phyloP scores from a whole-genome alignment of 129 eudicot genomes.

The Arctium lappa region DNA sequence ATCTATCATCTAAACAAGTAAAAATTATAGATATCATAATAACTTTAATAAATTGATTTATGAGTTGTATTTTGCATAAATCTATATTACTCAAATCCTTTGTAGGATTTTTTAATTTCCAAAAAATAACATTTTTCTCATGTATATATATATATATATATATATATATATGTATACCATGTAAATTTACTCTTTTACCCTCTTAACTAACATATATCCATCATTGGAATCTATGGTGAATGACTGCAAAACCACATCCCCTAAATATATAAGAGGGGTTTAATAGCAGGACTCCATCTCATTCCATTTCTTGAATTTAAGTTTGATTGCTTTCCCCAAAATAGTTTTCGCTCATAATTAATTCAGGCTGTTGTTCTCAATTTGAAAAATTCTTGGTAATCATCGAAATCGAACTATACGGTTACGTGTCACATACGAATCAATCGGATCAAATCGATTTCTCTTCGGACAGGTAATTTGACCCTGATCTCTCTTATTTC shows the following conservation, averaged over 20 bases:
- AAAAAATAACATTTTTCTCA: too few species aligned
- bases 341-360: background rate
- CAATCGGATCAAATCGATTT: conserved; percentile 8
- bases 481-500: conserved; percentile 3
- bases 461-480: conserved; percentile 23
- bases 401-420: conserved; percentile 17
- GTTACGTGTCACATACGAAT: conserved; percentile 25
- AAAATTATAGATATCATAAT: too few species aligned
- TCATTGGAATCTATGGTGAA: conserved; percentile 28
- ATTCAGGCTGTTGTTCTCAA: background rate
- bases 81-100: background rate
- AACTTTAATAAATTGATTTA: background rate
- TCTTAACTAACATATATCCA: conserved; percentile 20
- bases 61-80: background rate
- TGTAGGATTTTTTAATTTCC: background rate
- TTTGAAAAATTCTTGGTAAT: background rate
- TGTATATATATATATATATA: background rate
- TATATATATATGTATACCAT: background rate
- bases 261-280: conserved; percentile 22
- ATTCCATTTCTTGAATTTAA: conserved; percentile 10
- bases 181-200: conserved; percentile 20
- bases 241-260: conserved; percentile 33
- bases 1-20: background rate
- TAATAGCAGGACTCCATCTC: conserved; percentile 9
- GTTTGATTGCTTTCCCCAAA: background rate